Conservation (phyloP, 2,329 filamentous ascomycete species). For the Apiospora saccharicola region DNA sequence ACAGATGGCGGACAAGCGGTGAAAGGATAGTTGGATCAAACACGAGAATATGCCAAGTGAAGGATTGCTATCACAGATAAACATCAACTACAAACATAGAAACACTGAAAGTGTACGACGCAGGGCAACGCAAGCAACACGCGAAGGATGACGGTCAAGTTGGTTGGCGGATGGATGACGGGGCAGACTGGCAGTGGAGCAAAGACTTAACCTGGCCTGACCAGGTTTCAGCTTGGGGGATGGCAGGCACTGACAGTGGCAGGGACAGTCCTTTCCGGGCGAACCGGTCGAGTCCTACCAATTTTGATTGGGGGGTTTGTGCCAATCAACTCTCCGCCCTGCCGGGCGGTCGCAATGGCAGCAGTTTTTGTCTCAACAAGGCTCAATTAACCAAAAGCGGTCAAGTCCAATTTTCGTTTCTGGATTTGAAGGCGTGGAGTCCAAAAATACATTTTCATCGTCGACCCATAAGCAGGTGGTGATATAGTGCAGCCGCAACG, state of each 20-base stretch:
- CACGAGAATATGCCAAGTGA: neutral
- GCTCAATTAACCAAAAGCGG: slow-evolving; percentile 5
- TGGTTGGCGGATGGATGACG: slow-evolving; percentile 15
- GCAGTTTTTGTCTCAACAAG: neutral
- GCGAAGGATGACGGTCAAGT: slow-evolving; percentile 14
- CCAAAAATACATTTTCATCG: slow-evolving; percentile 8
- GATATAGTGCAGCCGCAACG: neutral
- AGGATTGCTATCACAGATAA: neutral
- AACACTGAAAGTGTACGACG: neutral
- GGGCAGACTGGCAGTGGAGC: slow-evolving; percentile 2
- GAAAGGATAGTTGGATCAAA: neutral
- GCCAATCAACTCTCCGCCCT: slow-evolving; percentile 6
- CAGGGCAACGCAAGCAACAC: neutral
- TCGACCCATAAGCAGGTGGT: neutral
- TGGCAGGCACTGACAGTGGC: neutral
- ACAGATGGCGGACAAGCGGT: slow-evolving; percentile 6
- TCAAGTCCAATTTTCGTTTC: neutral
- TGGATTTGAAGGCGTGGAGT: slow-evolving; percentile 8
- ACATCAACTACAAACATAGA: slow-evolving; percentile 1
- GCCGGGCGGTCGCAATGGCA: neutral
- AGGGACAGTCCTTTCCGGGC: slow-evolving; percentile 2
- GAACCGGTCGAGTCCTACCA: neutral
- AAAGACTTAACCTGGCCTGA: neutral
- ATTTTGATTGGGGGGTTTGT: neutral
- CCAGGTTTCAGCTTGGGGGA: slow-evolving; percentile 13